These are phyloP conservation scores for Coemansia sp. DNA, from an alignment of 192 early-diverging fungal genomes.

Conservation along the genomic window DNA sequence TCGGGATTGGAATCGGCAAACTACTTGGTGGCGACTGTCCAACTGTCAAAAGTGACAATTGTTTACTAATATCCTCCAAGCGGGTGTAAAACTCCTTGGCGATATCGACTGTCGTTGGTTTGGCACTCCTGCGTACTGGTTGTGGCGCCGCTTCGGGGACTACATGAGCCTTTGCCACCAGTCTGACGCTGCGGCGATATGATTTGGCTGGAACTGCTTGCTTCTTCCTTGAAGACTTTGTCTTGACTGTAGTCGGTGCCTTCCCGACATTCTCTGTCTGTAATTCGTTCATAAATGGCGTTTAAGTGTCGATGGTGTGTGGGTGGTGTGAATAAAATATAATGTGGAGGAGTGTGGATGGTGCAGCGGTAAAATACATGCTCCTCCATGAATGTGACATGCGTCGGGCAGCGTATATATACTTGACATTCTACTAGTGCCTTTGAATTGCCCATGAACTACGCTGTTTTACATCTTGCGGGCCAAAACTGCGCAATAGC, in stretches of 20 bases:
- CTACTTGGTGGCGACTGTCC: not conserved
- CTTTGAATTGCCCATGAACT: not conserved
- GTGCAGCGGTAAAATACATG: not conserved
- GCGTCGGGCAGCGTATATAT: conserved; percentile 1
- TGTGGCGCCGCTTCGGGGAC: not conserved
- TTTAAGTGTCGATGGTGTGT: not conserved
- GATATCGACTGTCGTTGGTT: not conserved
- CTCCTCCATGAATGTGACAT: not conserved
- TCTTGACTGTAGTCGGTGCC: not conserved
- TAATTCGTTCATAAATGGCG: not conserved
- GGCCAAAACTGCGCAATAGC: not conserved
- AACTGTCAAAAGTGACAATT: conserved; percentile 12
- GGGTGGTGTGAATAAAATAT: not conserved
- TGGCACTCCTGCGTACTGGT: not conserved
- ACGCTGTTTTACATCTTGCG: not conserved
- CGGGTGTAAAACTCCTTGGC: conserved; percentile 12
- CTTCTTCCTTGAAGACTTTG: conserved; percentile 9
- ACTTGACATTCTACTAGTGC: not conserved
- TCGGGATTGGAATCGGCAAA: not conserved
- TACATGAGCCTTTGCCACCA: conserved; percentile 17
- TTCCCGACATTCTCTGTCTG: not conserved
- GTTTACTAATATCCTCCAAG: conserved; percentile 19
- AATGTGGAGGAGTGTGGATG: not conserved
- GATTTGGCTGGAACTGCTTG: not conserved
- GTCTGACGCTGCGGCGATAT: conserved; percentile 22